A percentile compares a stretch with the other conserved stretches of the same genome.
These are phyloP conservation scores for Fusarium chlamydosporum DNA, from an alignment of 2,329 filamentous ascomycete species.

Conservation along the genomic window DNA sequence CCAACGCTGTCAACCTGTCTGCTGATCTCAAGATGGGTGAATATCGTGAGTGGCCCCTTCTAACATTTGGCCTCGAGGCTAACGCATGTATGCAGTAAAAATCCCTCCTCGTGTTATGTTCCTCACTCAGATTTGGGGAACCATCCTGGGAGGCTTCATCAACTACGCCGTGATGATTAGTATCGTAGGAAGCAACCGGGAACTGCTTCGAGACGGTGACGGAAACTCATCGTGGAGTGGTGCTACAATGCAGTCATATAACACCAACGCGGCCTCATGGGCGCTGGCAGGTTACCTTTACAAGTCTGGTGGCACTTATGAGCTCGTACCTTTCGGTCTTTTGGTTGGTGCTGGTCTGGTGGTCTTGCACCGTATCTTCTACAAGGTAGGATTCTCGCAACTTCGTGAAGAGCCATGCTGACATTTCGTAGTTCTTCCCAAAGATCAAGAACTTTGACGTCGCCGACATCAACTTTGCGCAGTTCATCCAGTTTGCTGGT, in stretches of 20 bases:
- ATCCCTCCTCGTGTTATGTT: constrained; percentile 70
- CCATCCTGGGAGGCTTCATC: constrained; percentile 66
- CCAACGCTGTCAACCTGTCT: constrained; percentile 64
- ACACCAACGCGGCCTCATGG: constrained; percentile 64
- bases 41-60: constrained; percentile 60
- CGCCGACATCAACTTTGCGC: constrained; percentile 65
- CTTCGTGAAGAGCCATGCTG: not conserved
- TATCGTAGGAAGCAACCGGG: constrained; percentile 65
- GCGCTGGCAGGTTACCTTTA: constrained; percentile 69
- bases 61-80: constrained; percentile 8
- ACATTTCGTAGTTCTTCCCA: constrained; percentile 59
- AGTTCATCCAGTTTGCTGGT: constrained; percentile 68
- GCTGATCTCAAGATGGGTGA: constrained; percentile 71
- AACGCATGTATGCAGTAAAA: constrained; percentile 60
- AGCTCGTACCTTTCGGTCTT: constrained; percentile 65
- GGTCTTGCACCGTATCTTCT: constrained; percentile 60
- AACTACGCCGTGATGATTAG: constrained; percentile 70
- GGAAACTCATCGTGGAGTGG: constrained; percentile 68
- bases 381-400: constrained; percentile 53
- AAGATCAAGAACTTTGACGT: constrained; percentile 60
- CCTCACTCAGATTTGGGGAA: constrained; percentile 68
- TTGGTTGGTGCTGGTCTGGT: constrained; percentile 63
- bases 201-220: constrained; percentile 60
- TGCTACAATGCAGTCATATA: constrained; percentile 64
- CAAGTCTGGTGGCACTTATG: constrained; percentile 59